Conservation (phyloP, 192 early-diverging fungal species). For the Mortierella hygrophila region DNA sequence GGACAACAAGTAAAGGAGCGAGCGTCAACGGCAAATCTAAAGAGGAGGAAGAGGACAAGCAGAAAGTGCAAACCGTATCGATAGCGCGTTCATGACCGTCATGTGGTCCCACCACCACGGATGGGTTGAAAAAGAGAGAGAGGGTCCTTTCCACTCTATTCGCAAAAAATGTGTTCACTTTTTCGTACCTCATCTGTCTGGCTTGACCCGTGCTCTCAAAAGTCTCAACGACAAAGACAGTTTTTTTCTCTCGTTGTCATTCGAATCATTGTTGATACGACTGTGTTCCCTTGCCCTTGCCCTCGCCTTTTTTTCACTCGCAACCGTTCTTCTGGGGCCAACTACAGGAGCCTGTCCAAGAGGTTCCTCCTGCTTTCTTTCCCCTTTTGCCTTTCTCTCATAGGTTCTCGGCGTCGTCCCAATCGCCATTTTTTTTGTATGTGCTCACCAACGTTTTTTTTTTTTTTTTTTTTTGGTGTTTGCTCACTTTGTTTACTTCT, state of each 20-base stretch:
- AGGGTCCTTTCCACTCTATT: too few species aligned
- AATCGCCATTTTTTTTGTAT: background rate
- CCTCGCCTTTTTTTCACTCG: background rate
- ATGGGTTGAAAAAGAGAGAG: too few species aligned
- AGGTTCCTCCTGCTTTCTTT: background rate
- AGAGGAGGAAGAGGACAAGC: too few species aligned
- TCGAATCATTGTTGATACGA: background rate
- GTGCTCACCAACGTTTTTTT: background rate
- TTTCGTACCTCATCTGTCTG: background rate
- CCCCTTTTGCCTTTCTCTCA: background rate
- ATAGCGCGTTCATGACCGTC: too few species aligned
- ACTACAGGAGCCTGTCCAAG: background rate
- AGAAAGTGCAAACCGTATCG: too few species aligned
- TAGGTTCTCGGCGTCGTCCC: background rate
- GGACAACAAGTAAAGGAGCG: too few species aligned
- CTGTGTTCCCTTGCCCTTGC: background rate
- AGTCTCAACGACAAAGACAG: background rate
- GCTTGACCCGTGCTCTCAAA: background rate
- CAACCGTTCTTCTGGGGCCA: background rate
- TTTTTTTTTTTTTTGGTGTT: background rate
- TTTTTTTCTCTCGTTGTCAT: background rate
- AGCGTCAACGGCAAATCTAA: too few species aligned
- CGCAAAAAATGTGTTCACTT: background rate
- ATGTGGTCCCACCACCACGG: too few species aligned
- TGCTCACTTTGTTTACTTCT: background rate